Conservation (phyloP, 2,329 filamentous ascomycete genomes). For the Tolypocladium guangdongense region DNA sequence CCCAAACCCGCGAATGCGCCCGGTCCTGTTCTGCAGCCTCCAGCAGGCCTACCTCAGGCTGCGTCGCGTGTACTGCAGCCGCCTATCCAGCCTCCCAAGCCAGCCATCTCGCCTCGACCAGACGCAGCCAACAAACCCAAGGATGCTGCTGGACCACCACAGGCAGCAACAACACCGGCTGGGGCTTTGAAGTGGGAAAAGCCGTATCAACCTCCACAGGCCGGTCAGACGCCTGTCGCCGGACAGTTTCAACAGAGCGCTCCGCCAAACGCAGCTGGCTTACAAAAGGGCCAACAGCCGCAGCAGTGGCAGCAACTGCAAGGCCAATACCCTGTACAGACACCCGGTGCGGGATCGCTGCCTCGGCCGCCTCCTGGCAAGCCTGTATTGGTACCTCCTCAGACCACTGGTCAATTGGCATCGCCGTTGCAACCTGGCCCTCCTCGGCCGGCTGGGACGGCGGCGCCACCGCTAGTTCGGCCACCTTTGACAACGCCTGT, state of each 20-base stretch:
- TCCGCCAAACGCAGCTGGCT: slow-evolving; percentile 10
- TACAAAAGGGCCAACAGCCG: slow-evolving; percentile 11
- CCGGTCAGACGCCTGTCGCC: slow-evolving; percentile 12
- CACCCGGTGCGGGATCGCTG: slow-evolving; percentile 4
- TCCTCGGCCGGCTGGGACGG: slow-evolving; percentile 12
- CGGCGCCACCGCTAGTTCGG: slow-evolving; percentile 14
- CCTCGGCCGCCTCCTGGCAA: slow-evolving; percentile 14
- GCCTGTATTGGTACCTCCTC: slow-evolving; percentile 22
- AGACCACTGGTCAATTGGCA: slow-evolving; percentile 22
- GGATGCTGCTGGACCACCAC: slow-evolving; percentile 12
- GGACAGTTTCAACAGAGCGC: slow-evolving; percentile 14
- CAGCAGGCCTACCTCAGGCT: slow-evolving; percentile 19
- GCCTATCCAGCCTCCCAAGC: slow-evolving; percentile 18
- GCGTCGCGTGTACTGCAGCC: slow-evolving; percentile 20
- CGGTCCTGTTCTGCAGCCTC: slow-evolving; percentile 25
- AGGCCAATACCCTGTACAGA: slow-evolving; percentile 8
- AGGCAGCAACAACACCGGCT: slow-evolving; percentile 11
- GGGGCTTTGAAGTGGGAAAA: slow-evolving; percentile 29
- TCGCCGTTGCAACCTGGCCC: slow-evolving; percentile 24
- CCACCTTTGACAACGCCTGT: slow-evolving; percentile 22
- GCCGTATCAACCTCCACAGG: slow-evolving; percentile 25
- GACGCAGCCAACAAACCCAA: slow-evolving; percentile 20
- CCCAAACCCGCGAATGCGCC: slow-evolving; percentile 18
- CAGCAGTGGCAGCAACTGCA: slow-evolving; percentile 6
- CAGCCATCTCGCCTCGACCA: slow-evolving; percentile 21